phyloP scores from a whole-genome alignment of 2,329 filamentous ascomycete species.

The Chaetomium sp. region DNA sequence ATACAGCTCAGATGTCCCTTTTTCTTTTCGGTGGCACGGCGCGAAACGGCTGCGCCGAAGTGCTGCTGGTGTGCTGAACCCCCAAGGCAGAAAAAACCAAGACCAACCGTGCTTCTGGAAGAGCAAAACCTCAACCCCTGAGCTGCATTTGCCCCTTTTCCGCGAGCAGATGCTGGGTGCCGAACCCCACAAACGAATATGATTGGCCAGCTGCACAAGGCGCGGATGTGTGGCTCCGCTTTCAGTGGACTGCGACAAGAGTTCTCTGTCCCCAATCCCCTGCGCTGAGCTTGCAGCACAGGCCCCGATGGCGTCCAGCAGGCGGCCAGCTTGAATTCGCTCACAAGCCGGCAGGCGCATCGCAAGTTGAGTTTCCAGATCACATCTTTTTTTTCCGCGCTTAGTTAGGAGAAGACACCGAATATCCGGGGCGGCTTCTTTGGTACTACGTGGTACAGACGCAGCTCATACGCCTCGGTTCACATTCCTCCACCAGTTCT shows the following conservation, averaged over 20 bases:
- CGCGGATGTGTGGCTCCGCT: too few relatives aligned
- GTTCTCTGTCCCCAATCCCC: too few relatives aligned
- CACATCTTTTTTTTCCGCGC: background rate
- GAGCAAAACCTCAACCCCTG: constrained; percentile 7
- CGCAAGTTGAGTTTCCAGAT: constrained; percentile 4
- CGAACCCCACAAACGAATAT: background rate
- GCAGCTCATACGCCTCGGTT: background rate
- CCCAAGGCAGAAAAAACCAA: background rate
- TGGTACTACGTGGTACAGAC: too few relatives aligned
- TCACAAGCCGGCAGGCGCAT: background rate
- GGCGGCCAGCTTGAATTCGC: constrained; percentile 2
- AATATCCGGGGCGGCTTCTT: too few relatives aligned
- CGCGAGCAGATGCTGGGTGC: background rate
- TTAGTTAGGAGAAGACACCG: too few relatives aligned
- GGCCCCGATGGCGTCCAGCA: background rate
- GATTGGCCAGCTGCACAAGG: constrained; percentile 4
- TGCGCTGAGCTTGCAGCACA: background rate
- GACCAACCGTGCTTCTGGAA: constrained; percentile 1
- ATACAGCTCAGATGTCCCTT: too few relatives aligned
- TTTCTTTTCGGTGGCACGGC: too few relatives aligned
- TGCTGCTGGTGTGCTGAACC: background rate
- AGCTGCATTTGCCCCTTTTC: constrained; percentile 9
- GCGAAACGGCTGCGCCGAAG: background rate
- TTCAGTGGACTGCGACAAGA: background rate
- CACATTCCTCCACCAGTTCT: background rate